A percentile compares a stretch with the other conserved stretches of the same genome.
Evolutionary conservation across 768 basidiomycete genomes (phyloP).

Genomic region (Amyloporia xantha): DNA sequence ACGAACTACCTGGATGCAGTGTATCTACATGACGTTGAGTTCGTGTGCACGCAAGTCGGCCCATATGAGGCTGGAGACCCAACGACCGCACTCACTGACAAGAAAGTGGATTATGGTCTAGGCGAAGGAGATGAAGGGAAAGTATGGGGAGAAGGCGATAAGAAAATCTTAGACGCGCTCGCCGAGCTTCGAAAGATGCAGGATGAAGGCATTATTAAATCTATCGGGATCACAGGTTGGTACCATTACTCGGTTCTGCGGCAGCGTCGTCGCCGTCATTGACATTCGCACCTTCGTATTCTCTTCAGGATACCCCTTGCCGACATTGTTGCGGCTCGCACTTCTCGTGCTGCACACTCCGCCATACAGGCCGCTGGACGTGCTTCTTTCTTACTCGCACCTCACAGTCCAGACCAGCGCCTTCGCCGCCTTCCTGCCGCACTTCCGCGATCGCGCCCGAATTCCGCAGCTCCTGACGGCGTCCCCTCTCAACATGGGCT

Average conservation of each 20-base stretch:
- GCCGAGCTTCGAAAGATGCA: constrained; percentile 61
- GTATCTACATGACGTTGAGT: constrained; percentile 84
- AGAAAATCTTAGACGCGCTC: constrained; percentile 61
- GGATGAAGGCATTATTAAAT: constrained; percentile 61
- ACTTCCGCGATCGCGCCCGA: constrained; percentile 54
- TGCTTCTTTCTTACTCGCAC: constrained; percentile 77
- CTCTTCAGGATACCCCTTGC: constrained; percentile 65
- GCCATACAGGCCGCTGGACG: constrained; percentile 68
- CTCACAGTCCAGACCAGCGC: constrained; percentile 68
- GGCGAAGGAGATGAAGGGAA: constrained; percentile 47
- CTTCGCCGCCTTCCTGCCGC: constrained; percentile 46
- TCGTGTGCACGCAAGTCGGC: constrained; percentile 47
- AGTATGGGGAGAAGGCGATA: constrained; percentile 64
- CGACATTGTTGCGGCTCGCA: constrained; percentile 77
- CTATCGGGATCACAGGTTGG: constrained; percentile 77
- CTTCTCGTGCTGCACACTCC: constrained; percentile 62
- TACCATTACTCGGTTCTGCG: neutral
- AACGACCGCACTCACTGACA: constrained; percentile 42
- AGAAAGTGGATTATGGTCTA: constrained; percentile 61
- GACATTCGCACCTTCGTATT: neutral
- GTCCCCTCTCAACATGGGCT: constrained; percentile 81
- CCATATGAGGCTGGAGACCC: constrained; percentile 52
- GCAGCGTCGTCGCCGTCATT: neutral
- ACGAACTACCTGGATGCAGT: constrained; percentile 77
- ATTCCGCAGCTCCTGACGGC: constrained; percentile 68